These are phyloP conservation scores for Elymus sibiricus DNA, from an alignment of 176 grass and related monocot species.

Conservation along the genomic window DNA sequence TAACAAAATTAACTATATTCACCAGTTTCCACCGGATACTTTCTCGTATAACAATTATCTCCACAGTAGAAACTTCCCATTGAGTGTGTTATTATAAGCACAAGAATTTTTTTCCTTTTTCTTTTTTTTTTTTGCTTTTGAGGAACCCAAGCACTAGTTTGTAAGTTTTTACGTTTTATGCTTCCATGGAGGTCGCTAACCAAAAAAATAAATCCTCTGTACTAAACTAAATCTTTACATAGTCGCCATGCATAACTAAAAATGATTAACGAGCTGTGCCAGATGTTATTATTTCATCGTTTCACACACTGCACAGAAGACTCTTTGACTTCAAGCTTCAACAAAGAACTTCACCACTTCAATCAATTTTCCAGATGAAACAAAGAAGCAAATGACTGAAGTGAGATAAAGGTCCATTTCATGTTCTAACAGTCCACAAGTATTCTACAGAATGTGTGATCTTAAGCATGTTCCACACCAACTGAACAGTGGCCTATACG, in stretches of 20 bases:
- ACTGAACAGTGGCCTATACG: neutral
- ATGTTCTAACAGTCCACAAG: neutral
- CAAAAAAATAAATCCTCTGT: neutral
- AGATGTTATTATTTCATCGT: neutral
- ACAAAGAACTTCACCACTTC: conserved; percentile 4
- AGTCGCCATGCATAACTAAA: neutral
- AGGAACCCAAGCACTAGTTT: neutral
- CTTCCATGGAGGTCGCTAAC: conserved; percentile 13
- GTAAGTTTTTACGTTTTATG: neutral
- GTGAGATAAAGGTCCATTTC: conserved; percentile 10
- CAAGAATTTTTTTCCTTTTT: neutral
- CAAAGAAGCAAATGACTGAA: neutral
- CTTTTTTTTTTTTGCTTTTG: neutral
- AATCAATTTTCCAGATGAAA: conserved; percentile 18
- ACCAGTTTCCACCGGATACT: neutral
- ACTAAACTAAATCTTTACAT: neutral
- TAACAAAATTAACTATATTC: neutral
- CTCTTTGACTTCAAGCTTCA: conserved; percentile 16
- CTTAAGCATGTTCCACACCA: conserved; percentile 4
- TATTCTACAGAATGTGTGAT: neutral
- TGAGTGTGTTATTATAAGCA: neutral
- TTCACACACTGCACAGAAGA: neutral
- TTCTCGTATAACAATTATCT: neutral
- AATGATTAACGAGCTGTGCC: neutral
- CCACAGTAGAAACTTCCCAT: neutral